Base-by-base conservation (phyloP, 139 green algal species). In the Desmodesmus armatus region DNA sequence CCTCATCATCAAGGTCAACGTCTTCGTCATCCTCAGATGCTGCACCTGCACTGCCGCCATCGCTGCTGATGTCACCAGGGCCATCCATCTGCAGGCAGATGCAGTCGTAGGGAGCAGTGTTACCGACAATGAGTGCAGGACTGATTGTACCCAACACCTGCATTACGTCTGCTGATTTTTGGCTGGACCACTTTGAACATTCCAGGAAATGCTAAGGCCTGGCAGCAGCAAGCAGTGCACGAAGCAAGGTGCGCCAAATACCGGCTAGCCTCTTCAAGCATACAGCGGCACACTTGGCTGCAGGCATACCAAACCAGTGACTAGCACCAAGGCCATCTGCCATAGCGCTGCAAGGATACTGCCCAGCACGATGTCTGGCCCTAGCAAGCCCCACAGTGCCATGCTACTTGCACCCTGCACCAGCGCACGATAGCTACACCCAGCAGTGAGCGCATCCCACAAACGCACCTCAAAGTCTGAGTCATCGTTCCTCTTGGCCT, bases 51-150 rank as follows among this genome's bases (percentile, higher is more conserved):
- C 29, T 31, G 2, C 40, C 76, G 19, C 53, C 76, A 55, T 53
- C 40, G 23, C 76, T 82, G 55, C 76, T 82, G 76, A 53, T 82
- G 76, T n/a, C n/a, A n/a, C n/a, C n/a, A n/a, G n/a, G n/a, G n/a
- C n/a, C n/a, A n/a, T n/a, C n/a, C 76, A 40, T 13, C 55, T 40
- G 76, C 76, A 53, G 71, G 55, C 31, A 70, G 70, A 7, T 41
- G 47, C 19, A 53, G n/a, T 37, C 27, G 37, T 51, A 37, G 13
- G 31, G 27, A 73, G 31, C 7, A 73, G 13, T 41, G 65, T 13
- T 9, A 73, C 6, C 13, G 65, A 5, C 27, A 19, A 41, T 25
- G 27, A 44, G 27, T 21, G 65, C 29, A 44, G 47, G 9, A 55
- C 9, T 13, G 13, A 21, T 7, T 13, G 13, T 7, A 7, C 13